Evolutionary conservation across 352 stramenopile species (phyloP).

Genomic region (Pythium guiyangense): DNA sequence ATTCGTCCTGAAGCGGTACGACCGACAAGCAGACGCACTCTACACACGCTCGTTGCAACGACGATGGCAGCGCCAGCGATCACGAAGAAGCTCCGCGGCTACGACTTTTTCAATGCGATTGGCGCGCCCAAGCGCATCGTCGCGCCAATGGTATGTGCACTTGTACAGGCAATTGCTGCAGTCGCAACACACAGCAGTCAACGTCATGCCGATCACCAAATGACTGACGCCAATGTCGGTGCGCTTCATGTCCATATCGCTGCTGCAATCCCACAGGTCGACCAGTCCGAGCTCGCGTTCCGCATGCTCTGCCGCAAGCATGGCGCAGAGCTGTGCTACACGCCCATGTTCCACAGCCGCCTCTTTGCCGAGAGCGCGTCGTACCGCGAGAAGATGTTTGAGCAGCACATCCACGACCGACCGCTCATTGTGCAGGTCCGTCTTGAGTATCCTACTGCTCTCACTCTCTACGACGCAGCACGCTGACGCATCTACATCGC

Average conservation of each 20-base stretch:
- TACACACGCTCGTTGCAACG: no score
- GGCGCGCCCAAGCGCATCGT: slow-evolving; percentile 82
- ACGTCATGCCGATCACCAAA: no score
- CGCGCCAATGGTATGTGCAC: slow-evolving; percentile 85
- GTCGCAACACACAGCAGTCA: background rate
- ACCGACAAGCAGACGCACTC: background rate
- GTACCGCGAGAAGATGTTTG: slow-evolving; percentile 84
- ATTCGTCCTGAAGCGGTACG: no score
- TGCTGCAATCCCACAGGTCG: slow-evolving; percentile 57
- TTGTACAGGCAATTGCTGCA: slow-evolving; percentile 2
- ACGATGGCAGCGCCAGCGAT: background rate
- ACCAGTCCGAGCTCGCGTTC: slow-evolving; percentile 97
- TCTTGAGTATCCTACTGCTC: background rate
- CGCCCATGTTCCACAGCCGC: slow-evolving; percentile 96
- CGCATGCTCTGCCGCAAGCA: slow-evolving; percentile 94
- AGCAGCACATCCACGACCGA: slow-evolving; percentile 88
- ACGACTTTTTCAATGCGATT: slow-evolving; percentile 79
- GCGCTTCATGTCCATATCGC: background rate
- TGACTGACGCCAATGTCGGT: background rate
- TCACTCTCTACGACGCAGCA: no score
- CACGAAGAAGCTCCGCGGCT: slow-evolving; percentile 59
- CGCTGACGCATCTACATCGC: background rate
- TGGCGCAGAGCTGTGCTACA: slow-evolving; percentile 96
- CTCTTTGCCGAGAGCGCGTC: slow-evolving; percentile 87
- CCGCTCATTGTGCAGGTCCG: slow-evolving; percentile 91